Conservation (phyloP, 2,329 filamentous ascomycete species). For the Sodiomyces alkalinus region DNA sequence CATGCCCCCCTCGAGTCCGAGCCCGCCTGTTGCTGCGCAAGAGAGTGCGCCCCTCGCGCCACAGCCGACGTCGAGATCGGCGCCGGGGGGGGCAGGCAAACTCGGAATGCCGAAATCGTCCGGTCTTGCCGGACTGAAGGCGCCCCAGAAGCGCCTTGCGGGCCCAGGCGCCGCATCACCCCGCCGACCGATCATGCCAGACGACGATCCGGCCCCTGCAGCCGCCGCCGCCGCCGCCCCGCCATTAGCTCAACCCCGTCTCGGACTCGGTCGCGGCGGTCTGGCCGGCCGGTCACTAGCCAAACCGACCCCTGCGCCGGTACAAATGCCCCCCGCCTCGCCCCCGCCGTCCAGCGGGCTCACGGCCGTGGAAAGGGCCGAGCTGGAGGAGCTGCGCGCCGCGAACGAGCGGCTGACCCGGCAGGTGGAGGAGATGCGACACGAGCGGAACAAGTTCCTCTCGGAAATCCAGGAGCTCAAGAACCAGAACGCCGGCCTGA, state of each 20-base stretch:
- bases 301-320: constrained; percentile 46
- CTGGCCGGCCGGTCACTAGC: constrained; percentile 74
- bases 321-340: constrained; percentile 34
- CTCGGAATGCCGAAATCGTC: constrained; percentile 38
- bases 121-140: constrained; percentile 41
- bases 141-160: constrained; percentile 40
- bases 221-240: too few species aligned
- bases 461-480: constrained; percentile 90
- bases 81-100: constrained; percentile 20
- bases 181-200: constrained; percentile 35
- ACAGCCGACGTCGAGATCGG: constrained; percentile 38
- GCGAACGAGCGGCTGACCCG: constrained; percentile 67
- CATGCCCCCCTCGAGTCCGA: constrained; percentile 6
- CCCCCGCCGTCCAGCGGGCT: constrained; percentile 50
- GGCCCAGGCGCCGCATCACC: constrained; percentile 35
- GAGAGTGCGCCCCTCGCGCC: constrained; percentile 36
- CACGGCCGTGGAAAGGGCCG: constrained; percentile 70
- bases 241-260: constrained; percentile 44
- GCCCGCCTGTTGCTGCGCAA: constrained; percentile 6
- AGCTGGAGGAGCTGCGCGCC: constrained; percentile 74
- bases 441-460: constrained; percentile 65
- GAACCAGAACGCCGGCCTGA: constrained; percentile 90
- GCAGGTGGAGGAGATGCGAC: constrained; percentile 64
- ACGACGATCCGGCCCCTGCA: constrained; percentile 40
- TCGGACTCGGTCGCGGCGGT: constrained; percentile 61